Conservation (phyloP, 2,329 filamentous ascomycete genomes). For the Exophiala aquamarina region DNA sequence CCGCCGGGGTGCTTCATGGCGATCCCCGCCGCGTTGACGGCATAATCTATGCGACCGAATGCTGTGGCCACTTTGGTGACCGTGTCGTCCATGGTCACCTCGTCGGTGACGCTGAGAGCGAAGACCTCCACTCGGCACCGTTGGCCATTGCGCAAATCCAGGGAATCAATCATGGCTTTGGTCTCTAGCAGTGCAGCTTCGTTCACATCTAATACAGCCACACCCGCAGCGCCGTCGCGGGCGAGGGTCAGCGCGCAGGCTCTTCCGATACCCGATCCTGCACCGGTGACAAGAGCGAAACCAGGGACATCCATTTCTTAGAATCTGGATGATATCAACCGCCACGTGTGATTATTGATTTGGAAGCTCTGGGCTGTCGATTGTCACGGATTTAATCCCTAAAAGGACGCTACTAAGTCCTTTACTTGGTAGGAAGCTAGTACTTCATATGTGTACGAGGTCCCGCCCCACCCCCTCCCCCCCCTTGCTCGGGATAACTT, state of each 20-base stretch:
- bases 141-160: not conserved
- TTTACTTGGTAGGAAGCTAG: too few species aligned
- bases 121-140: slow-evolving; percentile 7
- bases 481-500: slow-evolving; percentile 3
- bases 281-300: slow-evolving; percentile 19
- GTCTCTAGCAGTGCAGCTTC: slow-evolving; percentile 8
- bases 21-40: slow-evolving; percentile 30
- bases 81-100: slow-evolving; percentile 51
- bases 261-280: slow-evolving; percentile 18
- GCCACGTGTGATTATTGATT: too few species aligned
- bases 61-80: slow-evolving; percentile 57
- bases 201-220: slow-evolving; percentile 19
- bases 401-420: too few species aligned
- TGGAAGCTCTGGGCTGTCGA: too few species aligned
- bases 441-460: too few species aligned
- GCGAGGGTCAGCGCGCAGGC: slow-evolving; percentile 20
- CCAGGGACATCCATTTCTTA: slow-evolving; percentile 23
- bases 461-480: too few species aligned
- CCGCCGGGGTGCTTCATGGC: slow-evolving; percentile 30
- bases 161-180: slow-evolving; percentile 12
- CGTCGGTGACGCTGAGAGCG: slow-evolving; percentile 49
- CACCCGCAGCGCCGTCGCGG: slow-evolving; percentile 17
- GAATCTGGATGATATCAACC: too few species aligned
- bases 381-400: too few species aligned
- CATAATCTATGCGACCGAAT: slow-evolving; percentile 43